Conservation (phyloP, 768 basidiomycete species). For the Mycena pura region DNA sequence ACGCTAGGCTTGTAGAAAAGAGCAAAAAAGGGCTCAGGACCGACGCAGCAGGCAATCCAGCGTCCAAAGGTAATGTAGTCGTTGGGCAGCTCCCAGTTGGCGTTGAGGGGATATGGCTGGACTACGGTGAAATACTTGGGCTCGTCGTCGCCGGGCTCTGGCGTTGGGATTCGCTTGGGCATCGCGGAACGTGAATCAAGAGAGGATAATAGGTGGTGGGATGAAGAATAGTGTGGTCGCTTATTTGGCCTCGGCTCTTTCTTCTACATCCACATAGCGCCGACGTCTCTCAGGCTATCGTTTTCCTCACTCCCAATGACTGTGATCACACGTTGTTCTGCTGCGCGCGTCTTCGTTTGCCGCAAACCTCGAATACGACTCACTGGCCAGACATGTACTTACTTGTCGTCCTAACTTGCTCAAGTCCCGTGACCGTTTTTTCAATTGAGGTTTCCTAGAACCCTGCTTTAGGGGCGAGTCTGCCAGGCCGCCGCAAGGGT, state of each 20-base stretch:
- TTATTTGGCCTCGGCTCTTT: not conserved
- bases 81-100: constrained; percentile 48
- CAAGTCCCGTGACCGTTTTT: too few relatives aligned
- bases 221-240: not conserved
- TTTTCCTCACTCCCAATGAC: too few relatives aligned
- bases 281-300: too few relatives aligned
- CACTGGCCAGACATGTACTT: too few relatives aligned
- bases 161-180: constrained; percentile 37
- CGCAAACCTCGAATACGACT: too few relatives aligned
- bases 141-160: constrained; percentile 46
- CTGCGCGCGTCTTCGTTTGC: too few relatives aligned
- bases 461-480: too few relatives aligned
- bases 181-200: constrained; percentile 19
- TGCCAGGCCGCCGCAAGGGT: too few relatives aligned
- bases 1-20: constrained; percentile 57
- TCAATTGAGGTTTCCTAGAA: too few relatives aligned
- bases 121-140: constrained; percentile 54
- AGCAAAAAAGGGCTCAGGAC: constrained; percentile 44
- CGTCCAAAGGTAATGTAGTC: constrained; percentile 49
- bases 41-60: constrained; percentile 57
- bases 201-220: not conserved
- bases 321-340: too few relatives aligned
- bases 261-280: not conserved
- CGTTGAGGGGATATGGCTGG: constrained; percentile 57
- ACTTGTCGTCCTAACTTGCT: too few relatives aligned